A percentile compares a stretch with the other conserved stretches of the same genome.
phyloP scores from a whole-genome alignment of 2,329 filamentous ascomycete genomes.

The Dactylellina parvicollis region DNA sequence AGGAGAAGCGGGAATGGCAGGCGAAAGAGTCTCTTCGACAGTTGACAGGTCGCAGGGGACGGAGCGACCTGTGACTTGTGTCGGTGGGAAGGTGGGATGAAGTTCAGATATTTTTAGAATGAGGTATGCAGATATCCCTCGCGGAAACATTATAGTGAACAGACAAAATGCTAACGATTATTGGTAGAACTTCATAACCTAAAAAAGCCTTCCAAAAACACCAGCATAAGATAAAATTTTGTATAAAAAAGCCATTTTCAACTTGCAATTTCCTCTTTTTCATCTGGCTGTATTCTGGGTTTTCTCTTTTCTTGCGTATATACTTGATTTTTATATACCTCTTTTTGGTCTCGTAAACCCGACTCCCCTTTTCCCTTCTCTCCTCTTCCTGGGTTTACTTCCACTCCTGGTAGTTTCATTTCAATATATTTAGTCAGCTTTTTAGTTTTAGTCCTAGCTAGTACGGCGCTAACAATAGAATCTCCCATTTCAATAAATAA shows the following conservation, averaged over 20 bases:
- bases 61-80: conserved; percentile 13
- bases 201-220: conserved; percentile 23
- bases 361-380: too few species aligned
- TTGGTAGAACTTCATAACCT: conserved; percentile 17
- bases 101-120: conserved; percentile 20
- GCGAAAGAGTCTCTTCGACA: conserved; percentile 36
- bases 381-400: too few species aligned
- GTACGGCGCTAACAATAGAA: too few species aligned
- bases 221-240: conserved; percentile 11
- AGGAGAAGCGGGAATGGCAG: conserved; percentile 52
- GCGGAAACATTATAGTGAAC: too few species aligned
- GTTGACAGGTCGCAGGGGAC: conserved; percentile 5
- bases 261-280: not conserved
- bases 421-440: too few species aligned
- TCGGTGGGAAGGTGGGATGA: conserved; percentile 2
- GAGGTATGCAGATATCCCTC: conserved; percentile 19
- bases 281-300: not conserved
- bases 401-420: too few species aligned
- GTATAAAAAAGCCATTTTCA: conserved; percentile 22
- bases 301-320: not conserved
- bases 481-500: too few species aligned
- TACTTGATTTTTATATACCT: not conserved
- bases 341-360: too few species aligned
- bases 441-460: too few species aligned
- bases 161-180: conserved; percentile 17